These are phyloP conservation scores for Carex scoparia DNA, from an alignment of 176 grass and related monocot genomes.

Conservation along the genomic window DNA sequence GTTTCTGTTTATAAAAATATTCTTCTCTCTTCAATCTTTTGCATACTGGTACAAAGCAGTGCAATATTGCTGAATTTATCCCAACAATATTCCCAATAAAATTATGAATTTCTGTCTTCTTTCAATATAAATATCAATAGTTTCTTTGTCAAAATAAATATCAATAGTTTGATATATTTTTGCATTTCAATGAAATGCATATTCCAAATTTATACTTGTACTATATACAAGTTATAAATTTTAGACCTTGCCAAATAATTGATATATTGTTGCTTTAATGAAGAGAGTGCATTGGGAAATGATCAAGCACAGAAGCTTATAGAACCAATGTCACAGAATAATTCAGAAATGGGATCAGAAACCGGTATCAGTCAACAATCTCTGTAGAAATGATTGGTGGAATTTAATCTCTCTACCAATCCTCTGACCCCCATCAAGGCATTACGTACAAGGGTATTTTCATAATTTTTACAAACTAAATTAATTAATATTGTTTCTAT, in stretches of 20 bases:
- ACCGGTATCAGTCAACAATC: conserved; percentile 24
- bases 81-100: no score
- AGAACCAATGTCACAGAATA: background rate
- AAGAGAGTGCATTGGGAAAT: background rate
- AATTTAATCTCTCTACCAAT: conserved; percentile 27
- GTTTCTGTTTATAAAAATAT: no score
- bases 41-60: no score
- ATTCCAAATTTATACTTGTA: background rate
- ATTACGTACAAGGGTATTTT: conserved; percentile 26
- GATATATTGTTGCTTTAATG: background rate
- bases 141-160: no score
- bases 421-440: conserved; percentile 18
- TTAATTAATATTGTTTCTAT: background rate
- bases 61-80: no score
- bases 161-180: no score
- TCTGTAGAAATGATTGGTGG: conserved; percentile 34
- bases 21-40: no score
- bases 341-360: background rate
- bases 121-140: no score
- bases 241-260: background rate
- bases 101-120: no score
- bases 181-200: background rate
- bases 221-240: background rate
- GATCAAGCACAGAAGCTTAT: background rate
- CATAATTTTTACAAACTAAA: background rate